phyloP scores from a whole-genome alignment of 257 asterid species.

The Parsonsia alboflavescens region DNA sequence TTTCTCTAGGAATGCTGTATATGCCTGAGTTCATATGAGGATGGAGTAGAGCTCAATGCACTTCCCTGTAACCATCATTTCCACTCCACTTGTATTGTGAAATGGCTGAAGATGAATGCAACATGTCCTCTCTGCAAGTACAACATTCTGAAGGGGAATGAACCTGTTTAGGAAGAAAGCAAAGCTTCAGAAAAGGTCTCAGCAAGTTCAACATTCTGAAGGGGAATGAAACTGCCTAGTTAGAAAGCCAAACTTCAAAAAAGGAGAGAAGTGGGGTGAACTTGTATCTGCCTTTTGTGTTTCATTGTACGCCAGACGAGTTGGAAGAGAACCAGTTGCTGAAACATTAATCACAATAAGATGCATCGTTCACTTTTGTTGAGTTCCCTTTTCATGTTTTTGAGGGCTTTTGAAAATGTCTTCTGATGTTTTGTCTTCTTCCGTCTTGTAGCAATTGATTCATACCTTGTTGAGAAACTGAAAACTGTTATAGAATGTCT shows the following conservation, averaged over 20 bases:
- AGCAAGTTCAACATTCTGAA: slow-evolving; percentile 92
- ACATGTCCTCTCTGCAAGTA: slow-evolving; percentile 97
- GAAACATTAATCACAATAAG: slow-evolving; percentile 9
- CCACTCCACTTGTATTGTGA: slow-evolving; percentile 69
- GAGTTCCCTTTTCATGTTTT: slow-evolving; percentile 1
- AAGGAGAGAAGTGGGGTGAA: neutral
- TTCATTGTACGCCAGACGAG: slow-evolving; percentile 8
- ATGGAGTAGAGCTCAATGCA: slow-evolving; percentile 68
- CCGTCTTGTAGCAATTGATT: neutral
- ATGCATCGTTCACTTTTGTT: slow-evolving; percentile 7
- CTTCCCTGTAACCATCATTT: slow-evolving; percentile 89
- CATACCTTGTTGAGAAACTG: neutral
- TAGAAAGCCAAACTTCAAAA: neutral
- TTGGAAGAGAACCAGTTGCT: neutral
- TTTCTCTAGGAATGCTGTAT: slow-evolving; percentile 86
- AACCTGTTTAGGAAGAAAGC: slow-evolving; percentile 46
- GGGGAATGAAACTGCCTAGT: slow-evolving; percentile 61
- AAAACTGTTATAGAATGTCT: neutral
- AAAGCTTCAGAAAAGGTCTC: slow-evolving; percentile 14
- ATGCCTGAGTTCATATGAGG: slow-evolving; percentile 78
- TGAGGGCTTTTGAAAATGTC: slow-evolving; percentile 2
- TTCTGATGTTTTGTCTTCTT: neutral
- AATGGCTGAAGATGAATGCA: slow-evolving; percentile 98
- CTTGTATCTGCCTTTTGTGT: slow-evolving; percentile 8
- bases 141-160: slow-evolving; percentile 90